These are phyloP conservation scores for Fagus sylvatica DNA, from an alignment of 306 rosid genomes.

Conservation along the genomic window DNA sequence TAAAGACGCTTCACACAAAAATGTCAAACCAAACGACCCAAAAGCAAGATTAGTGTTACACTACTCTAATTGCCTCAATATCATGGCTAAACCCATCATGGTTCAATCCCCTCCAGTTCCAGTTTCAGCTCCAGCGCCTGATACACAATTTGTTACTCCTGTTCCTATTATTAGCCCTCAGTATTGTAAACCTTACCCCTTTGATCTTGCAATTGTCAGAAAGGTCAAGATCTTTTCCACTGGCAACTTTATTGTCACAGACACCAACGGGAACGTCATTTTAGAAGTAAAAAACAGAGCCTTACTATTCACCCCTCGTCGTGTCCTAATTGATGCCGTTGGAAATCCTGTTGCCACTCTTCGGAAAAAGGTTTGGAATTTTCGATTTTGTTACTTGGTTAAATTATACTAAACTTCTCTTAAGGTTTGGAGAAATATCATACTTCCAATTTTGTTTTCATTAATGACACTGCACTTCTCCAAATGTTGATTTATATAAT, in stretches of 20 bases:
- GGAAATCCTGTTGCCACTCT: conserved; percentile 43
- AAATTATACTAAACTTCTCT: too few relatives aligned
- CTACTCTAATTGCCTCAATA: not conserved
- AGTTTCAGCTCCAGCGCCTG: not conserved
- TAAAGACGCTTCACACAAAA: too few relatives aligned
- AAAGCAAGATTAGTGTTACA: too few relatives aligned
- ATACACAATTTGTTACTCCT: not conserved
- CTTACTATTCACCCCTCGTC: conserved; percentile 33
- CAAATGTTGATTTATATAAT: too few relatives aligned
- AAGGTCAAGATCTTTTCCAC: conserved; percentile 37
- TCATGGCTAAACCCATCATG: not conserved
- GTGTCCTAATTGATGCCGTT: conserved; percentile 42
- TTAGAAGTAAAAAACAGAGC: conserved; percentile 54
- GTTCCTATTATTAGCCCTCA: conserved; percentile 37
- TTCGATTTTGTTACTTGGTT: not conserved
- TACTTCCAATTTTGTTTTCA: too few relatives aligned
- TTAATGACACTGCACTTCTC: too few relatives aligned
- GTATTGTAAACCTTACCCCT: conserved; percentile 35
- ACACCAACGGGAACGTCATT: conserved; percentile 40
- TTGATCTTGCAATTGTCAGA: conserved; percentile 41
- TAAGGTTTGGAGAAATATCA: too few relatives aligned
- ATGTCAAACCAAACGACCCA: too few relatives aligned
- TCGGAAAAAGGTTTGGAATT: conserved; percentile 39
- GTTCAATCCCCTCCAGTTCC: too few relatives aligned
- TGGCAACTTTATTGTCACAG: conserved; percentile 43